phyloP scores from a whole-genome alignment of 345 rosid species.

The Euphorbia pulcherrima region DNA sequence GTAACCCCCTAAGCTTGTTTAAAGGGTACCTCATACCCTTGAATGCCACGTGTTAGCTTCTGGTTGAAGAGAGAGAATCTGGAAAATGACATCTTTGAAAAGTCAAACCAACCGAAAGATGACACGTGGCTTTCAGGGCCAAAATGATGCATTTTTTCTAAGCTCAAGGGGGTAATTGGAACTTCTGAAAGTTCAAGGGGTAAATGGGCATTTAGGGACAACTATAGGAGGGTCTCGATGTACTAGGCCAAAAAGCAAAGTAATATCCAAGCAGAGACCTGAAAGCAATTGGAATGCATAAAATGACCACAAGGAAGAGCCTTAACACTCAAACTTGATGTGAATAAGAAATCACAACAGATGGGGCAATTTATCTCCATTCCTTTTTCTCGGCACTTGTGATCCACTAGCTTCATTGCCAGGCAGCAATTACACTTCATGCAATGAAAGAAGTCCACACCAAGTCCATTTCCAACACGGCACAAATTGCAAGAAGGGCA shows the following conservation, averaged over 20 bases:
- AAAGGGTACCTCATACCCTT: too few species aligned
- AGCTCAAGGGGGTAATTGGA: too few species aligned
- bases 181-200: too few species aligned
- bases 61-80: too few species aligned
- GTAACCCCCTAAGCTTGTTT: too few species aligned
- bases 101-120: too few species aligned
- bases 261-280: slow-evolving; percentile 31
- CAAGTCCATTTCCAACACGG: slow-evolving; percentile 60
- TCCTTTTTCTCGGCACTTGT: slow-evolving; percentile 57
- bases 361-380: slow-evolving; percentile 62
- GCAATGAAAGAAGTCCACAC: slow-evolving; percentile 61
- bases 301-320: slow-evolving; percentile 66
- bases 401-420: slow-evolving; percentile 51
- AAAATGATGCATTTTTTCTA: too few species aligned
- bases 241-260: slow-evolving; percentile 2
- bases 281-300: slow-evolving; percentile 65
- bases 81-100: too few species aligned
- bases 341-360: slow-evolving; percentile 54
- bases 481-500: slow-evolving; percentile 64
- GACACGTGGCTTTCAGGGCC: too few species aligned
- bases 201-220: too few species aligned
- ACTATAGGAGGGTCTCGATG: too few species aligned
- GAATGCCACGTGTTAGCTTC: too few species aligned
- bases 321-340: slow-evolving; percentile 50
- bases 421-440: slow-evolving; percentile 63